Base-by-base conservation (phyloP, 208 protist genomes). In the Trypanosoma brucei region DNA sequence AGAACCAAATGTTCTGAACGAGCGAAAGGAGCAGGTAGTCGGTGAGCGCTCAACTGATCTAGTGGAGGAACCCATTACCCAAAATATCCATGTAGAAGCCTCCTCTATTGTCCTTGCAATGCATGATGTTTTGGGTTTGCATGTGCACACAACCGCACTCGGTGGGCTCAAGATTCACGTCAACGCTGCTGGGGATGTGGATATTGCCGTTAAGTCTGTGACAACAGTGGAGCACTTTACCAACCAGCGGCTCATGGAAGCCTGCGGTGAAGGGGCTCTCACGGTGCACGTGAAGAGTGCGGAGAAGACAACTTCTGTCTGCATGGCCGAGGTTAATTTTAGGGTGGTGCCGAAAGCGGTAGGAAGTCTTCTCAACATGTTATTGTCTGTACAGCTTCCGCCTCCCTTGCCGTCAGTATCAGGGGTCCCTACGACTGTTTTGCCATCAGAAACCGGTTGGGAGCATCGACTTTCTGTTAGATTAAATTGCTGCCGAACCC, bases 351-450 rank as follows among this genome's bases (percentile, higher is more conserved):
- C 88, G 7, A 73, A 70, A 34, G 84, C 82, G 33, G 65, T 91
- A 22, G 88, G 88, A 13, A 76, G 69, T 14, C 70, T 94, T 1
- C 62, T 84, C 11, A 91, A 94, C 69, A 71, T 77, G 39, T 57
- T 94, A 2, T 70, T 94, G 22, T 94, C 83, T 9, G 59, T 94
- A 57, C 68, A 76, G 40, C 59, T 93, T 31, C 76, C 83, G 42
- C 51, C 64, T 22, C 60, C 59, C n/a, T 13, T 62, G 14, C 14
- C 45, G 31, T 31, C 50, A n/a, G 50, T n/a, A 8, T 6, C 11
- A 34, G n/a, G 9, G 50, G 9, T 8, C 6, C 42, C 42, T 46
- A 6, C 42, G 50, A n/a, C 50, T n/a, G 11, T n/a, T 34, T 31
- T n/a, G 7, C 31, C 48, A 30, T 9, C 59, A 42, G 13, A n/a